Evolutionary conservation across 148 eudicot species (phyloP).

Genomic region (Arbutus unedo): DNA sequence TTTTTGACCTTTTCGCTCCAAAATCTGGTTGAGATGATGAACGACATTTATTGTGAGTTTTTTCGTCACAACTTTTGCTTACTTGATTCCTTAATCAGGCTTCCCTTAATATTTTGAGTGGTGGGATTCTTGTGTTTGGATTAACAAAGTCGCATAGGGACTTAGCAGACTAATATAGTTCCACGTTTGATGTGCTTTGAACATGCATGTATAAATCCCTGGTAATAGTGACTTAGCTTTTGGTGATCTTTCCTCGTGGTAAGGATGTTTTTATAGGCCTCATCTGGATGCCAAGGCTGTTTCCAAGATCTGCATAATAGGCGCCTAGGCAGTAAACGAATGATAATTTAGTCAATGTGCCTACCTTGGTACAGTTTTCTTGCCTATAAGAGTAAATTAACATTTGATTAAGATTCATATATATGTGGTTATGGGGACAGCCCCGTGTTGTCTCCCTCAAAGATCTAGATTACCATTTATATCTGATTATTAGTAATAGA

Average conservation of each 20-base stretch:
- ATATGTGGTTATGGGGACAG: too few species aligned
- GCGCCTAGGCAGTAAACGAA: too few species aligned
- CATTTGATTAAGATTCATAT: too few species aligned
- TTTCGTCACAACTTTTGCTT: neutral
- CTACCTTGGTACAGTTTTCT: too few species aligned
- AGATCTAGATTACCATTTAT: too few species aligned
- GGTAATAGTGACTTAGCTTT: neutral
- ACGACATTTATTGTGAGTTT: neutral
- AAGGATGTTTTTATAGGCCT: neutral
- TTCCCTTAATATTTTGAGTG: neutral
- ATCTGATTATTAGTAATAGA: too few species aligned
- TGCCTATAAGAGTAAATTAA: too few species aligned
- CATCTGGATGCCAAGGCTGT: constrained; percentile 1
- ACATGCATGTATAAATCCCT: neutral
- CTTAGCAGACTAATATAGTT: neutral
- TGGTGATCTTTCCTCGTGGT: neutral
- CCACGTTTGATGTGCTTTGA: neutral
- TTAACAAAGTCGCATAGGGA: neutral
- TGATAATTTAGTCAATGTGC: too few species aligned
- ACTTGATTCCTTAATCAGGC: neutral
- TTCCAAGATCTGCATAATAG: neutral
- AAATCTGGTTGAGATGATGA: neutral
- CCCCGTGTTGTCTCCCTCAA: too few species aligned
- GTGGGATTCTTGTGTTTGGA: neutral
- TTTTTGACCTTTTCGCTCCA: neutral